Evolutionary conservation across 495 filamentous ascomycete species (phyloP), one percentile per base, ranked within the genome.

Genomic region (Aspergillus nidulans): DNA sequence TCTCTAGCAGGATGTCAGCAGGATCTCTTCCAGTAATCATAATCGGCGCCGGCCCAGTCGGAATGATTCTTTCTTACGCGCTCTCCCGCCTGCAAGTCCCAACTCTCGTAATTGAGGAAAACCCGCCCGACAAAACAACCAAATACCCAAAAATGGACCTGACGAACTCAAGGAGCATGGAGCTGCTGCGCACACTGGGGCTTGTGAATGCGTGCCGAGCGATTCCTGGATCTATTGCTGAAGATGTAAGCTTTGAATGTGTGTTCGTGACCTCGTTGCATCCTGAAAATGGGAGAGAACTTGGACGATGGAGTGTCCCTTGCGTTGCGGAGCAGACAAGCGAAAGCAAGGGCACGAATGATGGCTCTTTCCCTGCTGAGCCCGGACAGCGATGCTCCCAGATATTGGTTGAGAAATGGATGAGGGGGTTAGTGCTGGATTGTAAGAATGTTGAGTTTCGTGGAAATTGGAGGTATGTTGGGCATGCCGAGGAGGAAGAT

Each of bases 51-150:
- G 52, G 52, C 9, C 52, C 52, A 5, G 20, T 49, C 8, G 55
- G 55, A 3, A 48, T 53, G 32, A 2, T 49, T 18, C 23, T 49
- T 5, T 32, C 55, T 9, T 53, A 48, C 34, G 30, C 44, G 15
- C 43, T 58, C 3, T 43, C 21, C 21, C 30, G 34, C 9, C 41
- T 41, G 10, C 42, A 34, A 3, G 23, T 49, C 15, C 32, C 72
- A 9, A 88, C 67, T 59, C 87, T 89, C 69, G 87, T 85, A 4
- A 85, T 85, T 59, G 89, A 90, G 64, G 88, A 88, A 49, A 89
- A 71, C 39, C 69, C 76, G 6, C 81, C 74, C 4, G 9, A 34
- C 6, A 34, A 34, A 34, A 81, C 85, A 16, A 77, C 65, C 25
- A 46, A 25, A 47, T 57, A 49, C 48, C 65, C 62, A 3, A 73